Conservation (phyloP, 192 early-diverging fungal genomes). For the Backusella luteola region DNA sequence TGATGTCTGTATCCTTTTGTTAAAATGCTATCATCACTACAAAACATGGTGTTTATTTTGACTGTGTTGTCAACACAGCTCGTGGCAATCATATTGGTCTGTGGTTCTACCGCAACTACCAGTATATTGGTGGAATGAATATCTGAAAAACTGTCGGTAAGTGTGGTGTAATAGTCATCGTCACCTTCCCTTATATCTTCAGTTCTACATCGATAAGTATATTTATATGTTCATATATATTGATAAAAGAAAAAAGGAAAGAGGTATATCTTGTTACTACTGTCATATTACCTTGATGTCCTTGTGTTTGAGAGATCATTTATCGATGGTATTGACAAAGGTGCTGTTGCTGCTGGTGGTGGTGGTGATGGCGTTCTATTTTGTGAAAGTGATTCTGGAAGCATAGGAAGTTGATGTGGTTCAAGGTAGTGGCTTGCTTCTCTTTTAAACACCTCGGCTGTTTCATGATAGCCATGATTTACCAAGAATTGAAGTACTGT, state of each 20-base stretch:
- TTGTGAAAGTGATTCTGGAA: background rate
- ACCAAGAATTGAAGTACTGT: conserved; percentile 42
- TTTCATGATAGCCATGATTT: conserved; percentile 35
- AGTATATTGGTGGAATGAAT: conserved; percentile 63
- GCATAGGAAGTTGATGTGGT: background rate
- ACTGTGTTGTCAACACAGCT: conserved; percentile 63
- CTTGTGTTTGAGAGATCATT: background rate
- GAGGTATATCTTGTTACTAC: background rate
- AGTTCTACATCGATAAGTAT: background rate
- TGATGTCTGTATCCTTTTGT: conserved; percentile 43
- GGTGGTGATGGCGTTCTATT: background rate
- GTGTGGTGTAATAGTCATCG: conserved; percentile 42
- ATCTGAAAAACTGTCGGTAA: conserved; percentile 32
- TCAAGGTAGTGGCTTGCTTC: conserved; percentile 41
- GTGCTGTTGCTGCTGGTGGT: too few relatives aligned
- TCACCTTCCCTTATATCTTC: conserved; percentile 31
- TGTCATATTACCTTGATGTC: background rate
- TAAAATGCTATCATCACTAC: conserved; percentile 36
- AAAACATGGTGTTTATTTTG: conserved; percentile 42
- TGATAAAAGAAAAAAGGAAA: background rate
- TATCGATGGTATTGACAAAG: background rate
- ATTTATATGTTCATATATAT: background rate
- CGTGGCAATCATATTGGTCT: conserved; percentile 44
- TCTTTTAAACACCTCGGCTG: conserved; percentile 41
- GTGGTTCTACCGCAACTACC: conserved; percentile 33